Conservation (phyloP, 2,329 filamentous ascomycete genomes). For the Aspergillus sp. region DNA sequence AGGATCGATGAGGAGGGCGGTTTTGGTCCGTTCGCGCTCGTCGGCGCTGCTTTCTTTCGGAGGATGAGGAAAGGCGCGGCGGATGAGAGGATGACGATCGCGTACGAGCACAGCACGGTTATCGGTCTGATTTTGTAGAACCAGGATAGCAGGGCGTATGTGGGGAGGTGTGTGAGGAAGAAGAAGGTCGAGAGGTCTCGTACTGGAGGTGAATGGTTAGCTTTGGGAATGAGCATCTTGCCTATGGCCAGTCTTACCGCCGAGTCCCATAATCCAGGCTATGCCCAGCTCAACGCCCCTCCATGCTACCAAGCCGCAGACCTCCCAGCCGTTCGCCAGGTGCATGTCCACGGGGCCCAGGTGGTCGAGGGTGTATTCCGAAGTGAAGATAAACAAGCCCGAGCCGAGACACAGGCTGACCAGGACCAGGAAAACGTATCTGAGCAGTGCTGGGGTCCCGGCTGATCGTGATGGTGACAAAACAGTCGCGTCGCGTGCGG, state of each 20-base stretch:
- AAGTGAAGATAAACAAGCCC: slow-evolving; percentile 53
- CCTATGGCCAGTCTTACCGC: slow-evolving; percentile 43
- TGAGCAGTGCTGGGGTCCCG: slow-evolving; percentile 22
- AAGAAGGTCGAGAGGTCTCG: slow-evolving; percentile 58
- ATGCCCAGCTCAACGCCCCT: slow-evolving; percentile 58
- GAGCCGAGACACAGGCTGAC: slow-evolving; percentile 54
- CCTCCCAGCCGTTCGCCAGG: slow-evolving; percentile 53
- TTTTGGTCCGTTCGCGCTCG: background rate
- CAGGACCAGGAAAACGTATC: slow-evolving; percentile 40
- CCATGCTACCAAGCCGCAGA: slow-evolving; percentile 46
- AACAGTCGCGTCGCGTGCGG: slow-evolving; percentile 5
- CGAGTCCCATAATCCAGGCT: slow-evolving; percentile 65
- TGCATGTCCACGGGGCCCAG: slow-evolving; percentile 58
- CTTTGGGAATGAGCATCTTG: too few species aligned
- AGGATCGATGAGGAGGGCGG: slow-evolving; percentile 47
- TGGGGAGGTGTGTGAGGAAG: slow-evolving; percentile 64
- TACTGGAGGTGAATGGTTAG: too few species aligned
- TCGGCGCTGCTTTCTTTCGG: slow-evolving; percentile 50
- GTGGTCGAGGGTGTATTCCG: slow-evolving; percentile 54
- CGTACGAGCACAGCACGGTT: slow-evolving; percentile 53
- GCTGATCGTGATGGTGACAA: background rate
- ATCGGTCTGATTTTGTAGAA: slow-evolving; percentile 64
- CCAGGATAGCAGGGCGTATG: slow-evolving; percentile 62
- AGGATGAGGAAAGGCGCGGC: slow-evolving; percentile 67
- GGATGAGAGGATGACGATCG: slow-evolving; percentile 59